Evolutionary conservation across 2,329 filamentous ascomycete genomes (phyloP).

Genomic region (Botrytis sinoallii): DNA sequence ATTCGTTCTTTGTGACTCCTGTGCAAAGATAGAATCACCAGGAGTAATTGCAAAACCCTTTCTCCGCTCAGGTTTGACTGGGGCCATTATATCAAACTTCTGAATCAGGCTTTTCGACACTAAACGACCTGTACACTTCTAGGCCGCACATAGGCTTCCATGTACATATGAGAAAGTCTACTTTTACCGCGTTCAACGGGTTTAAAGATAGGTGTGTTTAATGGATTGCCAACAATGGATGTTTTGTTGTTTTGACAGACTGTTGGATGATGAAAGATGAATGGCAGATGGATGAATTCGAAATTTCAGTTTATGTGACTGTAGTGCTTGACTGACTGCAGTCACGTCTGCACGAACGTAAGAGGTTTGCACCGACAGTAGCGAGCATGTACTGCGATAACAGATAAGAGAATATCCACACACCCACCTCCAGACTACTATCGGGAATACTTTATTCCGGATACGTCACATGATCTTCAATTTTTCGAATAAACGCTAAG

Average conservation of each 20-base stretch:
- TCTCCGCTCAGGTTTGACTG: background rate
- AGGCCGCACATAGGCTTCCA: background rate
- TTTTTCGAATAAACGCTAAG: constrained; percentile 1
- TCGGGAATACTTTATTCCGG: background rate
- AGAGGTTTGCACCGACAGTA: background rate
- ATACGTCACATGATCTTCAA: background rate
- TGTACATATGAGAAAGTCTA: background rate
- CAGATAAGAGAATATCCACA: background rate
- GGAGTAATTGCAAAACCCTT: background rate
- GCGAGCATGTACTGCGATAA: background rate
- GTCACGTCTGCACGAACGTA: no score
- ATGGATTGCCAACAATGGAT: background rate
- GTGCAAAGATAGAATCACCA: background rate
- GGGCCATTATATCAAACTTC: background rate
- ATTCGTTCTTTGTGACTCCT: background rate
- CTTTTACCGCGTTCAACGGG: background rate
- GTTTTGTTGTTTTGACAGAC: background rate
- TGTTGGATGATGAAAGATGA: background rate
- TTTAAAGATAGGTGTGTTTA: background rate
- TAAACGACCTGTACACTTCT: background rate
- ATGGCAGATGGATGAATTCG: background rate
- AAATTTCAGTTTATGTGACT: background rate
- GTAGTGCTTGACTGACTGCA: background rate
- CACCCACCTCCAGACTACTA: background rate
- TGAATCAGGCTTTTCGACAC: background rate